phyloP scores from a whole-genome alignment of 495 filamentous ascomycete species.

The Aspergillus ostianus region DNA sequence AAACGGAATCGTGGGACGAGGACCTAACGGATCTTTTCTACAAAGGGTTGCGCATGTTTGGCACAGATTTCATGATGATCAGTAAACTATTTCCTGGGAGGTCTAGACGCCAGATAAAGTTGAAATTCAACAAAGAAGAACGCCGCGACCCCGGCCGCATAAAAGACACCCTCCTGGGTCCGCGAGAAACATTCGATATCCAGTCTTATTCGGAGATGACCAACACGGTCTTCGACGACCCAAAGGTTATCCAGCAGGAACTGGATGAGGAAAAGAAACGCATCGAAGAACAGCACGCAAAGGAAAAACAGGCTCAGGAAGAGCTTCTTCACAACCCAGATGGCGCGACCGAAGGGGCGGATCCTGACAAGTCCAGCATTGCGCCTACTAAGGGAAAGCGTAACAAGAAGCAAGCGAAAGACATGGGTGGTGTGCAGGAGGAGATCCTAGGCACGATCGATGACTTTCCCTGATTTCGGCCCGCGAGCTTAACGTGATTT shows the following conservation, averaged over 20 bases:
- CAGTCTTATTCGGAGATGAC: constrained; percentile 64
- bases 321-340: constrained; percentile 47
- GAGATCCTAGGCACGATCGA: constrained; percentile 43
- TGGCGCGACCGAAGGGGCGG: constrained; percentile 31
- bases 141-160: constrained; percentile 67
- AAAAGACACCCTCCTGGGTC: constrained; percentile 62
- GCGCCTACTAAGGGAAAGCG: constrained; percentile 34
- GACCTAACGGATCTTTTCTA: constrained; percentile 83
- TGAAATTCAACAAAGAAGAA: constrained; percentile 93
- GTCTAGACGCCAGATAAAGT: constrained; percentile 76
- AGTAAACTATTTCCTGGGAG: constrained; percentile 75
- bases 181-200: constrained; percentile 60
- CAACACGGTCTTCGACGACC: constrained; percentile 51
- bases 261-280: constrained; percentile 69
- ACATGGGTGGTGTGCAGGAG: constrained; percentile 38
- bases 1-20: constrained; percentile 72
- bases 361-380: constrained; percentile 38
- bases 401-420: constrained; percentile 37
- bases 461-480: constrained; percentile 32
- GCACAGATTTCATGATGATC: constrained; percentile 91
- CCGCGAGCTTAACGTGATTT: constrained; percentile 3
- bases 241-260: constrained; percentile 56
- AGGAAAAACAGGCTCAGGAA: constrained; percentile 53
- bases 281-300: constrained; percentile 65
- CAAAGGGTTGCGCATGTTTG: constrained; percentile 77